These are phyloP conservation scores for Trichoderma afroharzianum DNA, from an alignment of 2,329 filamentous ascomycete genomes.

Conservation along the genomic window DNA sequence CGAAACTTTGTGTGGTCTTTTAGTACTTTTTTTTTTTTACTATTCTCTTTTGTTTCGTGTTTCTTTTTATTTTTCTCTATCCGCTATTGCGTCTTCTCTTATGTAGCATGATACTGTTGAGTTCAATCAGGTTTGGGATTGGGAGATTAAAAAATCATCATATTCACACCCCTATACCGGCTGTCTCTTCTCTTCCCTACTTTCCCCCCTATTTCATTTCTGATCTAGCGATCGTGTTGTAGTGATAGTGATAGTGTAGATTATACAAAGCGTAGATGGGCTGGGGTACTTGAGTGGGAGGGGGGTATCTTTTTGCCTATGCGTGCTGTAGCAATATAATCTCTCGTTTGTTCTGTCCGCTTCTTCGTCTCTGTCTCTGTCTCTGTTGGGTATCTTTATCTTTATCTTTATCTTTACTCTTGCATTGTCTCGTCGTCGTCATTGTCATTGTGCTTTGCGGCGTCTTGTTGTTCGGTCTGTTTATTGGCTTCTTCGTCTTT, in stretches of 20 bases:
- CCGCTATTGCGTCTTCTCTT: conserved; percentile 24
- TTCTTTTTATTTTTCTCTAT: conserved; percentile 22
- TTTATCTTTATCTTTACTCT: neutral
- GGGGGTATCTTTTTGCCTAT: neutral
- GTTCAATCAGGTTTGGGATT: conserved; percentile 21
- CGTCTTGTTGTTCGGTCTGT: conserved; percentile 27
- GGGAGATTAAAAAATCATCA: conserved; percentile 23
- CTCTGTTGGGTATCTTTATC: neutral
- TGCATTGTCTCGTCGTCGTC: conserved; percentile 14
- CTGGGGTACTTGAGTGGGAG: neutral
- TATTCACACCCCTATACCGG: conserved; percentile 20
- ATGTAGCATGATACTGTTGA: conserved; percentile 29
- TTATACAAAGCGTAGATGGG: conserved; percentile 12
- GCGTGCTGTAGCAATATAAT: neutral
- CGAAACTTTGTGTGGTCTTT: conserved; percentile 15
- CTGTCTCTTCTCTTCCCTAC: neutral
- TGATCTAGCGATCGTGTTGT: conserved; percentile 13
- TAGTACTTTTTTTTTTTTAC: neutral
- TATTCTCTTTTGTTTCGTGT: conserved; percentile 9
- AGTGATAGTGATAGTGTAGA: conserved; percentile 16
- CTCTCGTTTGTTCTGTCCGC: neutral
- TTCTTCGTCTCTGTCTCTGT: neutral
- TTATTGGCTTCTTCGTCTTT: conserved; percentile 49
- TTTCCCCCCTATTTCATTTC: neutral
- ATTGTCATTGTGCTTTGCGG: conserved; percentile 14